Evolutionary conservation across 2,329 filamentous ascomycete species (phyloP), one percentile per base, ranked within the genome.

Genomic region (Sarocladium kiliense): DNA sequence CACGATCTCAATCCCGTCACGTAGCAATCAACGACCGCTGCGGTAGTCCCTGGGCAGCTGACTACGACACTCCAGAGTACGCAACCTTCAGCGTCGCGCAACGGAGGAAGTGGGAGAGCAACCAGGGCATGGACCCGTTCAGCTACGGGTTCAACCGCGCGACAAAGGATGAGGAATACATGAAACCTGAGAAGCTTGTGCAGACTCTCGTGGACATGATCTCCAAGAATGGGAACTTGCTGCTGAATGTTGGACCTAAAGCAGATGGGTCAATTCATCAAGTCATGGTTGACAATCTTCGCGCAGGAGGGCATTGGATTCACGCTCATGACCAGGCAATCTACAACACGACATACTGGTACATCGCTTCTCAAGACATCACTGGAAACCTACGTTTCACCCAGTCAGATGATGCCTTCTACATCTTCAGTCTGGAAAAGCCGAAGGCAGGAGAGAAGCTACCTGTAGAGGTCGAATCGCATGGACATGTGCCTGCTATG

Each of bases 21-120:
- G 79, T 83, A 1, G 66, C 75, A 1, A 77, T 83, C 61, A 82
- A 85, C 66, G 73, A 73, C 45, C 77, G 81, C 7, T 85, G 82
- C 63, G 81, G 81, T 3, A 65, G 81, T 0, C 69, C 77, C 0
- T 74, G 74, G 44, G 64, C 66, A 1, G 68, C 68, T 12, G 80
- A 85, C 66, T 85, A 83, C 60, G 80, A 84, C 63, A 85, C 81
- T 1, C 81, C 81, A 0, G 81, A 85, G 63, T 85, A 84, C 45
- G 59, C 44, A 2, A 47, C 50, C 9, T 54, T 53, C 23, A 56
- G 47, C 42, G 53, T 57, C 14, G 73, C 77, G 9, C 78, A 81
- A 63, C 63, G 69, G 30, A 71, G 78, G 26, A 84, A 85, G 64
- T 85, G 81, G 81, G 82, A 85, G 66, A 77, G 69, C 39, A 85